These are phyloP conservation scores for Trichophyton rubrum DNA, from an alignment of 2,329 filamentous ascomycete genomes.

Conservation along the genomic window DNA sequence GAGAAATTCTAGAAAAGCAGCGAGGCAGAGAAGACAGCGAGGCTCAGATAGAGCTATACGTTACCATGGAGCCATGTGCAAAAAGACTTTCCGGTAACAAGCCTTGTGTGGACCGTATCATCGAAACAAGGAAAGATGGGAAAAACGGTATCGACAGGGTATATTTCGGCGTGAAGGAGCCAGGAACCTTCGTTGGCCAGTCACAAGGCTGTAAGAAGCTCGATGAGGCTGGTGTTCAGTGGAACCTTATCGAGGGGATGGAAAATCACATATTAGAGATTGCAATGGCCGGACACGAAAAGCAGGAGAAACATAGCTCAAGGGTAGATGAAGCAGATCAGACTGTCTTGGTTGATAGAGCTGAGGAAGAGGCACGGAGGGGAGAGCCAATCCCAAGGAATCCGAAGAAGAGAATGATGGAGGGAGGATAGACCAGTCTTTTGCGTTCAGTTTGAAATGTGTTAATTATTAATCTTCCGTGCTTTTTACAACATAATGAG, in stretches of 20 bases:
- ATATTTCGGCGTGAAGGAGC: constrained; percentile 79
- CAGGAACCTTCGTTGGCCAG: constrained; percentile 73
- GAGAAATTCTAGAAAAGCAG: constrained; percentile 25
- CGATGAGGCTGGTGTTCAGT: constrained; percentile 58
- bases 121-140: constrained; percentile 33
- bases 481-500: neutral
- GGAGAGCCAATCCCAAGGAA: constrained; percentile 30
- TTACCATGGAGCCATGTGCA: constrained; percentile 60
- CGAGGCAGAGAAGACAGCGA: constrained; percentile 7
- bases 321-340: constrained; percentile 17
- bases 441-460: neutral
- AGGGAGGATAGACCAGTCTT: constrained; percentile 13
- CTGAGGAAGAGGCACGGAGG: constrained; percentile 26
- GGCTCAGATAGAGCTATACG: constrained; percentile 58
- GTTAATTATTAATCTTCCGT: neutral
- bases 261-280: constrained; percentile 70
- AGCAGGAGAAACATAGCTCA: constrained; percentile 21
- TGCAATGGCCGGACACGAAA: constrained; percentile 66
- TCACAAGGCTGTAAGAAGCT: constrained; percentile 64
- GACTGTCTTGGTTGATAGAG: constrained; percentile 29
- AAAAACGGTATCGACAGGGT: constrained; percentile 55
- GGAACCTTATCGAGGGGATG: constrained; percentile 59
- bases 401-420: constrained; percentile 39
- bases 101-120: constrained; percentile 60
- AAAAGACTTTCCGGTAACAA: constrained; percentile 35